Conservation (phyloP, 768 basidiomycete genomes). For the Amanita exitialis region DNA sequence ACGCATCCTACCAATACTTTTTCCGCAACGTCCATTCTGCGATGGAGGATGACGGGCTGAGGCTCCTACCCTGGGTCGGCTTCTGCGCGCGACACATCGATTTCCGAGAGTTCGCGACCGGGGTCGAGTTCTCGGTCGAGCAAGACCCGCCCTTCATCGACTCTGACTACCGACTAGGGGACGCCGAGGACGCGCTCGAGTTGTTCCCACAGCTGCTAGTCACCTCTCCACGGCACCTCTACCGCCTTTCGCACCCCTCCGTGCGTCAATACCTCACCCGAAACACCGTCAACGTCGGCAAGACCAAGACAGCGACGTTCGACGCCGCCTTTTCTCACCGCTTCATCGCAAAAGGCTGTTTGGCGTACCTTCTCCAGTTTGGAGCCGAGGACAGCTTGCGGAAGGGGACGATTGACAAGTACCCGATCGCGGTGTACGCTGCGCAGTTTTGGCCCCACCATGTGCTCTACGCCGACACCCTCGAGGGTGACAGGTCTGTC, state of each 20-base stretch:
- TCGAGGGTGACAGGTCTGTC: background rate
- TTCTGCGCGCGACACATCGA: background rate
- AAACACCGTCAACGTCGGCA: background rate
- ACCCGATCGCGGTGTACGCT: background rate
- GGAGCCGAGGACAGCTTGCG: background rate
- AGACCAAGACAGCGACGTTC: background rate
- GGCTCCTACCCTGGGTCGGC: background rate
- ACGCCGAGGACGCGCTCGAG: background rate
- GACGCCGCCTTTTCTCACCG: background rate
- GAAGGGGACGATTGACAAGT: background rate
- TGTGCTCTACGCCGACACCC: background rate
- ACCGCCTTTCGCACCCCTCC: background rate
- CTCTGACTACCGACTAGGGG: background rate
- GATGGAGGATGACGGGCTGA: background rate
- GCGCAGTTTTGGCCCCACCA: constrained; percentile 1
- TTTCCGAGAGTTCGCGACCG: background rate
- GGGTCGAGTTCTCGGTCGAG: background rate
- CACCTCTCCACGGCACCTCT: background rate
- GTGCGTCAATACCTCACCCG: background rate
- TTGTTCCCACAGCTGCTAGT: background rate
- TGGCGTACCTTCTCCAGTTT: constrained; percentile 1
- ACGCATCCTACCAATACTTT: background rate
- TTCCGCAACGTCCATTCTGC: background rate
- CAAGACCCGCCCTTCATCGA: constrained; percentile 1
- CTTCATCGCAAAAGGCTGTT: constrained; percentile 2